Evolutionary conservation across 345 rosid genomes (phyloP).

Genomic region (Luvunga scandens): DNA sequence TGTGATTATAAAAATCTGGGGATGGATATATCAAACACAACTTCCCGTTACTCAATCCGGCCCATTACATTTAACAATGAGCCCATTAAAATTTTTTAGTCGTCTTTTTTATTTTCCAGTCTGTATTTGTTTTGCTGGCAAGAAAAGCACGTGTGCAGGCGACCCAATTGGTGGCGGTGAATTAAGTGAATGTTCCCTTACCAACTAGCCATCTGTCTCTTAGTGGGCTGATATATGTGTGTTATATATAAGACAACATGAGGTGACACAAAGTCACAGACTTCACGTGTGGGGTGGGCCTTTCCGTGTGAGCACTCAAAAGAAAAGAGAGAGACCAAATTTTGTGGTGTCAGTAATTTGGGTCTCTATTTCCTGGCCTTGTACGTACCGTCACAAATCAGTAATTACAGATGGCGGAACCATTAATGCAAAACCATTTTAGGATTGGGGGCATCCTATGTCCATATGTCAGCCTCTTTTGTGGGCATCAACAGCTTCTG

Average conservation of each 20-base stretch:
- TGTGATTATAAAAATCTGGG: no score
- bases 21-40: no score
- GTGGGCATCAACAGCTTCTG: neutral
- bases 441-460: neutral
- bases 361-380: neutral
- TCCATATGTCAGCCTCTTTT: conserved; percentile 11
- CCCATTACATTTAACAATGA: neutral
- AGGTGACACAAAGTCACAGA: neutral
- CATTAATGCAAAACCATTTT: neutral
- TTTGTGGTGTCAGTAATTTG: neutral
- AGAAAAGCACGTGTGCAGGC: conserved; percentile 12
- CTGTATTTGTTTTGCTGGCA: no score
- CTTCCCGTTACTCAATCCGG: neutral
- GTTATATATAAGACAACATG: no score
- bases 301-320: neutral
- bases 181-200: conserved; percentile 33
- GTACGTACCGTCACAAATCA: neutral
- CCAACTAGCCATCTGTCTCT: conserved; percentile 26
- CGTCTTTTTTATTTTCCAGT: neutral
- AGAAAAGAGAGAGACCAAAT: neutral
- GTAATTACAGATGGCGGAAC: neutral
- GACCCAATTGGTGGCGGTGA: neutral
- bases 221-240: neutral
- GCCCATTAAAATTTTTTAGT: neutral
- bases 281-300: conserved; percentile 10